Percentiles rank a stretch among this genome's conserved stretches.
These are phyloP conservation scores for Tolypocladium cylindrosporum DNA, from an alignment of 2,329 filamentous ascomycete species.

Conservation along the genomic window DNA sequence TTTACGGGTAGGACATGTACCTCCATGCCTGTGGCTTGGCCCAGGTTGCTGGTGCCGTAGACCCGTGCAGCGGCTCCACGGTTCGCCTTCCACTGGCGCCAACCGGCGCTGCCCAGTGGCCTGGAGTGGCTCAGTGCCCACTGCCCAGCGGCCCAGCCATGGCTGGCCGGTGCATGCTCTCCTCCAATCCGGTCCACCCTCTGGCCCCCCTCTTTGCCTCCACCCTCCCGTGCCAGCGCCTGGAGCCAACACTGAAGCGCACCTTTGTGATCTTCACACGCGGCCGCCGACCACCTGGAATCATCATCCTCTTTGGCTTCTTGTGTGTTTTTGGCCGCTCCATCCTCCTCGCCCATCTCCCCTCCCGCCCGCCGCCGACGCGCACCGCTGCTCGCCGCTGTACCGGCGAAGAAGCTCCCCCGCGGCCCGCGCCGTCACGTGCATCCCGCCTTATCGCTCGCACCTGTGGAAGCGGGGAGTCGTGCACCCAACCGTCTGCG, in stretches of 20 bases:
- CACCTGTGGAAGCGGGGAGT: slow-evolving; percentile 3
- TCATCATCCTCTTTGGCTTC: not conserved
- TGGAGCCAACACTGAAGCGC: not conserved
- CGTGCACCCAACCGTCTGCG: slow-evolving; percentile 1
- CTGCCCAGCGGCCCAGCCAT: not conserved
- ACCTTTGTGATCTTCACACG: not conserved
- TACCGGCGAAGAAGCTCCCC: not conserved
- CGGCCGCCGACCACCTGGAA: not conserved
- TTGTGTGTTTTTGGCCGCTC: not conserved
- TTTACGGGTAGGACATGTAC: not conserved
- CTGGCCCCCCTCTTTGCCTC: not conserved
- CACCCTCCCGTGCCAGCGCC: not conserved
- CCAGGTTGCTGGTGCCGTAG: not conserved
- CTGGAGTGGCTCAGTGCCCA: not conserved
- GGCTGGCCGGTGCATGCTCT: not conserved
- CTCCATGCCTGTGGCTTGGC: not conserved
- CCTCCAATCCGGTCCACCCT: not conserved
- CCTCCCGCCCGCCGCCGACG: not conserved
- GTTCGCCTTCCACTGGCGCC: not conserved
- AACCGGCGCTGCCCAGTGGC: not conserved
- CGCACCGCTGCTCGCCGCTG: not conserved
- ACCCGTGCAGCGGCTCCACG: not conserved
- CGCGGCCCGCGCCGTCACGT: slow-evolving; percentile 2
- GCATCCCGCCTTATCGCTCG: not conserved
- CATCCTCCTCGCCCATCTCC: not conserved